Evolutionary conservation across 2,329 filamentous ascomycete species (phyloP), one percentile per base, ranked within the genome.

Genomic region (Penicillium sp.): DNA sequence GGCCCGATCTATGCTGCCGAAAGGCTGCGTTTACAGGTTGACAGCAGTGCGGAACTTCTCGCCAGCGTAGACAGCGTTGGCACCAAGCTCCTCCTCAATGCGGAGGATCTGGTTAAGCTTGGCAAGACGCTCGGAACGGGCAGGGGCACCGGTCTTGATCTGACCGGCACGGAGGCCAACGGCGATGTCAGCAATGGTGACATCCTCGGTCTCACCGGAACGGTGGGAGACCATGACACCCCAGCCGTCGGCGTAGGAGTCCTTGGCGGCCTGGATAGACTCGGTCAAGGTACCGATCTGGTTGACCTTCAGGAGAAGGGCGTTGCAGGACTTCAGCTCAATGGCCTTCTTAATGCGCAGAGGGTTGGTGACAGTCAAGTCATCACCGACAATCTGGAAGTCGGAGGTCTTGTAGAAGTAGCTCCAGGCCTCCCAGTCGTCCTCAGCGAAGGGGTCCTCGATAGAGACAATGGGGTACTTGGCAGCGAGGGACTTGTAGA

Each of bases 101-200:
- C 94, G 91, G 74, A 99, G 89, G 74, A 99, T 96, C 85, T 99
- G 94, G 89, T 99, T 99, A 76, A 99, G 90, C 87, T 99, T 99
- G 79, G 94, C 94, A 68, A 97, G 86, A 84, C 94, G 92, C 86
- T 99, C 94, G 69, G 93, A 97, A 74, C 94, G 89, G 76, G 89
- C 89, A 69, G 94, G 94, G 62, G 93, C 93, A 85, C 92, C 92
- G 66, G 92, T 96, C 90, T 97, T 97, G 87, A 99, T 97, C 85
- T 99, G 91, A 68, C 94, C 94, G 71, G 92, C 82, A 71, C 94
- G 90, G 74, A 99, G 90, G 82, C 94, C 94, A 69, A 99, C 94
- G 65, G 92, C 92, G 69, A 99, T 94, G 76, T 99, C 94, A 69
- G 94, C 89, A 77, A 99, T 99, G 79, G 94, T 99, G 71, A 99